These are phyloP conservation scores for Vickermania spadyakhi DNA, from an alignment of 208 protist species.

Conservation along the genomic window DNA sequence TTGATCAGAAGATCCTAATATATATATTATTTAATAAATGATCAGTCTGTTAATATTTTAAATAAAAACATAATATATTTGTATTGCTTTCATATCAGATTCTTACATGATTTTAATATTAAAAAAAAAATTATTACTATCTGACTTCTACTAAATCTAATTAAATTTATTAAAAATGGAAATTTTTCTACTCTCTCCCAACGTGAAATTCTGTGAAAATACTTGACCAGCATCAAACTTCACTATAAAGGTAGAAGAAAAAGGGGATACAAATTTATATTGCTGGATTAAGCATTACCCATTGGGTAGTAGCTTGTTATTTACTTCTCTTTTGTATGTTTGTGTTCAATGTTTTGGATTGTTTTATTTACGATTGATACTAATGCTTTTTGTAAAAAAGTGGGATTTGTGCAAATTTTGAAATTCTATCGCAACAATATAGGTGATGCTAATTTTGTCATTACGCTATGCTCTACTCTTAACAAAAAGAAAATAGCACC, in stretches of 20 bases:
- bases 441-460: not conserved
- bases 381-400: not conserved
- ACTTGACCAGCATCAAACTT: too few relatives aligned
- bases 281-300: not conserved
- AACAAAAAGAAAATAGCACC: too few relatives aligned
- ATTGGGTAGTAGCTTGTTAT: not conserved
- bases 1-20: not conserved
- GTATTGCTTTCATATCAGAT: too few relatives aligned
- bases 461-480: not conserved
- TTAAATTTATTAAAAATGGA: not conserved
- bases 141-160: not conserved
- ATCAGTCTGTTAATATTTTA: not conserved
- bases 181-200: not conserved
- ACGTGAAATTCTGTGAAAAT: not conserved
- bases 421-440: not conserved
- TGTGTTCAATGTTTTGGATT: not conserved
- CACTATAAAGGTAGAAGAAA: too few relatives aligned
- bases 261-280: too few relatives aligned
- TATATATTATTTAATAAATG: conserved; percentile 1
- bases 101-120: too few relatives aligned
- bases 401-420: not conserved
- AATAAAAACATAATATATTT: not conserved
- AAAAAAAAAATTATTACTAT: conserved; percentile 6
- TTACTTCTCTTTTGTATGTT: not conserved
- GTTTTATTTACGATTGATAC: not conserved